Conservation (phyloP, 208 protist species). For the Leptomonas pyrrhocoris region DNA sequence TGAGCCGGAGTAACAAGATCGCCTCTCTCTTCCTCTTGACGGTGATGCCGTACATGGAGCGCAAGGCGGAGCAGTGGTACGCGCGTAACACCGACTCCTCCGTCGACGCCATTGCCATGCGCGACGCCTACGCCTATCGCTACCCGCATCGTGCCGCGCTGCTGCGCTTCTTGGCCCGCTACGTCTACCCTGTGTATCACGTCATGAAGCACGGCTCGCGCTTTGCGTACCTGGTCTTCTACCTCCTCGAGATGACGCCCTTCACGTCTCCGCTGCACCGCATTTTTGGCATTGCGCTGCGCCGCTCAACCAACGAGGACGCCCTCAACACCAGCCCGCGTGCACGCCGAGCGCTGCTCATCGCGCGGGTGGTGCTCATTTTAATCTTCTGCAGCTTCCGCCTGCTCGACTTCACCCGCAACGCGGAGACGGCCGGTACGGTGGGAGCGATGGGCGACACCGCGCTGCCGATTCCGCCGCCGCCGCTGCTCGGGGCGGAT, state of each 20-base stretch:
- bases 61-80: conserved; percentile 56
- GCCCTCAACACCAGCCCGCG: conserved; percentile 36
- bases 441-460: conserved; percentile 27
- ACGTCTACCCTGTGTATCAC: conserved; percentile 62
- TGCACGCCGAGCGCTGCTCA: conserved; percentile 49
- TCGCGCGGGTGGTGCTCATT: conserved; percentile 68
- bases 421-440: conserved; percentile 25
- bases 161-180: conserved; percentile 40
- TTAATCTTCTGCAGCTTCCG: conserved; percentile 70
- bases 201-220: conserved; percentile 34
- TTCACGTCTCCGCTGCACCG: conserved; percentile 61
- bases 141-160: conserved; percentile 48
- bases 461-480: conserved; percentile 63
- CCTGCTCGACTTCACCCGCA: conserved; percentile 57
- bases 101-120: conserved; percentile 51
- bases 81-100: conserved; percentile 43
- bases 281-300: conserved; percentile 60
- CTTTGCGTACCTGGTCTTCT: conserved; percentile 63
- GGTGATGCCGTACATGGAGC: conserved; percentile 65
- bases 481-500: conserved; percentile 70
- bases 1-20: conserved; percentile 41
- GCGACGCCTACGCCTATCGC: conserved; percentile 44
- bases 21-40: conserved; percentile 66
- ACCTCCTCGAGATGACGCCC: conserved; percentile 74
- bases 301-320: conserved; percentile 51